Conservation (phyloP, 1,139 yeast genomes). For the Diutina rugosa region DNA sequence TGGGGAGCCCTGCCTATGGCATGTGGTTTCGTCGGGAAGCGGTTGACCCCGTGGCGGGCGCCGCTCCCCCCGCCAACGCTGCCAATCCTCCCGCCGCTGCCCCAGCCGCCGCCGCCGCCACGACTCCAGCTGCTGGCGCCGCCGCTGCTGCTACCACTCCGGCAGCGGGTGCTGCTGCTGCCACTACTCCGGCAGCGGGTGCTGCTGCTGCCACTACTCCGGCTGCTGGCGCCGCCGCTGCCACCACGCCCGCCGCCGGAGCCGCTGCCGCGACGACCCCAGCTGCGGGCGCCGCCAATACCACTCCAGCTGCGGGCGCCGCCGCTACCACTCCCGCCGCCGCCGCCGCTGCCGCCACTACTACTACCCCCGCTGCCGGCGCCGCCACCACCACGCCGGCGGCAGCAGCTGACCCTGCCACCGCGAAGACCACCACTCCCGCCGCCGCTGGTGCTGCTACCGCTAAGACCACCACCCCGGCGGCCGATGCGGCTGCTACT, state of each 20-base stretch:
- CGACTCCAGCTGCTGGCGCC: not conserved
- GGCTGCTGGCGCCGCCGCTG: not conserved
- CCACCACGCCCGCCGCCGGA: not conserved
- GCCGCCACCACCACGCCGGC: not conserved
- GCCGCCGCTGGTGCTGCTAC: not conserved
- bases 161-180: not conserved
- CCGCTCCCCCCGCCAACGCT: not conserved
- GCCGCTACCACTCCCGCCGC: not conserved
- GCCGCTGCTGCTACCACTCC: not conserved
- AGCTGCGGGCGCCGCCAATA: not conserved
- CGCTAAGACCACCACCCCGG: not conserved
- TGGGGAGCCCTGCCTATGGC: not conserved
- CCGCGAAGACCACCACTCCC: not conserved
- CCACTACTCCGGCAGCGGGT: not conserved
- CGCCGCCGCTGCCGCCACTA: not conserved
- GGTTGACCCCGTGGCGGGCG: not conserved
- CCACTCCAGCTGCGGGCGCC: not conserved
- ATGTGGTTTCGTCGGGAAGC: not conserved
- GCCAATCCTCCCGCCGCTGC: not conserved
- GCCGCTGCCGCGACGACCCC: not conserved
- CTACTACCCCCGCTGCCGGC: not conserved
- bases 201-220: not conserved
- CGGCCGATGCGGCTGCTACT: not conserved
- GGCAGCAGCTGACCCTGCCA: not conserved
- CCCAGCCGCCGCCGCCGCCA: not conserved